Base-by-base conservation (phyloP, 2,329 filamentous ascomycete species). In the Magnaporthiopsis incrustans region DNA sequence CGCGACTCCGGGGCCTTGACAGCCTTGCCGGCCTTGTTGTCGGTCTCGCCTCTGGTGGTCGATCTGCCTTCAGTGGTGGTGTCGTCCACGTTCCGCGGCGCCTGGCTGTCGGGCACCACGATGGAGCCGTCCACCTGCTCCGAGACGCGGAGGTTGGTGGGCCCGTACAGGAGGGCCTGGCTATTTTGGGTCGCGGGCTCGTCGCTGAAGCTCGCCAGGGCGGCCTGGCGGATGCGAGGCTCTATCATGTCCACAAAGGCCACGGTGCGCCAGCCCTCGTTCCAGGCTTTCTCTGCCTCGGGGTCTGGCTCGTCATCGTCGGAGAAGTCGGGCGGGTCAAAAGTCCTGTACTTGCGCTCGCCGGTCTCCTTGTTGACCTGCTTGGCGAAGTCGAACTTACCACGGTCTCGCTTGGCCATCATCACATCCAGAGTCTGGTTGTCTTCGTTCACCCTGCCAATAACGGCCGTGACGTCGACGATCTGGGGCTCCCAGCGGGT, bases 261-360 rank as follows among this genome's bases (percentile, higher is more conserved):
- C 35, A 92, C 65, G 8, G 79, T 79, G n/a, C 87, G 81, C 61
- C 82, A 78, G 1, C 89, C 89, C 66, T 88, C 81, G 25, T 86
- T 81, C 61, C 82, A 78, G 1, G 89, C 89, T 66, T 88, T 81
- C 18, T 79, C 78, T 14, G 81, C 80, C 1, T 76, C 77, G 0
- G 84, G 83, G 15, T 85, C 82, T 11, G 25, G 27, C 22, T 63
- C 30, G 0, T 87, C 85, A 14, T 85, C 84, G 8, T 86, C 82
- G n/a, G 12, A 32, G 10, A 85, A 77, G 14, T 84, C 84, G 0
- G 89, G 88, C 69, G 87, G 86, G 70, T 96, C 91, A 68, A 96
- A 95, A 65, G 87, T 90, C 67, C 83, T 86, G 69, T 94, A 96
- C 12, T 91, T 75, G 12, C 91, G 83, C 66, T 89, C 80, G 0